A percentile compares a stretch with the other conserved stretches of the same genome.
Conservation (phyloP, 257 asterid species). For the Solanum chilense region DNA sequence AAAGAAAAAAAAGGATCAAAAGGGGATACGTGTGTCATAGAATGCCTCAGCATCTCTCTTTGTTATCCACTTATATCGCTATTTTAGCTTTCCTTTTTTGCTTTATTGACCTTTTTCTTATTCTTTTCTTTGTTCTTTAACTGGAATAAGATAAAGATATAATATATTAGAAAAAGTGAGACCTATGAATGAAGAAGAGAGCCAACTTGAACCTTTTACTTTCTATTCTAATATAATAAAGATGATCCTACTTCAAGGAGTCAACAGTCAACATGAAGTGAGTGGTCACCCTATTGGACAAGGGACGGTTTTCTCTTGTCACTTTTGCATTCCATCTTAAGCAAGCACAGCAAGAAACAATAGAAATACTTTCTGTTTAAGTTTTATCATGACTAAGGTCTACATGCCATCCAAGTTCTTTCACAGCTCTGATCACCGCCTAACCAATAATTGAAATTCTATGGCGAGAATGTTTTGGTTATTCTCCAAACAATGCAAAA, state of each 20-base stretch:
- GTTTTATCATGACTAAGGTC: neutral
- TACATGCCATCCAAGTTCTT: neutral
- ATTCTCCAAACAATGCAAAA: neutral
- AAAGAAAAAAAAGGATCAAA: neutral
- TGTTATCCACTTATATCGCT: neutral
- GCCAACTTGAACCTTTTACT: neutral
- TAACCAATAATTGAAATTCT: neutral
- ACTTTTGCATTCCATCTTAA: neutral
- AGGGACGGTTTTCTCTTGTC: neutral
- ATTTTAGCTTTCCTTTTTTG: neutral
- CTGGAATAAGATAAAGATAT: neutral
- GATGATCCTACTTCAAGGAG: neutral
- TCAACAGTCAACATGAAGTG: neutral
- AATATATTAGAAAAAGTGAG: neutral
- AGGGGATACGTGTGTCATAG: neutral
- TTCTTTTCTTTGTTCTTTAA: neutral
- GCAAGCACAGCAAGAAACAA: neutral
- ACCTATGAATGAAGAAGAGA: neutral
- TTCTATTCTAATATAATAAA: neutral
- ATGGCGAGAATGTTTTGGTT: neutral
- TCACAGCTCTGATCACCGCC: neutral
- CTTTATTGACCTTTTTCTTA: neutral
- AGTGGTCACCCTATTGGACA: neutral
- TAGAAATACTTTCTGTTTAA: neutral
- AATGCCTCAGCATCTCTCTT: neutral